phyloP scores from a whole-genome alignment of 2,329 filamentous ascomycete genomes.

The Talaromyces rugulosus region DNA sequence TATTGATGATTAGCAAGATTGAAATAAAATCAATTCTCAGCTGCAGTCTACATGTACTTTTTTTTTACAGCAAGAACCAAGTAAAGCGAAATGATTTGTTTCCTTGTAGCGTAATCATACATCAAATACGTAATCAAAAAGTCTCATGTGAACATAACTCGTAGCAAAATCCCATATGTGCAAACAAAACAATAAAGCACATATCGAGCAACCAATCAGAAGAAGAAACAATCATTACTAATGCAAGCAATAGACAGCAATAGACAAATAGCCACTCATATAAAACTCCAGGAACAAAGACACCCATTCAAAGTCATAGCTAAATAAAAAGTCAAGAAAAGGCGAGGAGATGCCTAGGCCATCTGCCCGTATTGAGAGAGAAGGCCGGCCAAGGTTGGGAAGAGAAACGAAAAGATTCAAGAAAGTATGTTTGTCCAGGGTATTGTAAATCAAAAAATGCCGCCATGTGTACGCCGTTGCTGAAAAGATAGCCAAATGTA shows the following conservation, averaged over 20 bases:
- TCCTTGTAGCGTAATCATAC: neutral
- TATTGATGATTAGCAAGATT: neutral
- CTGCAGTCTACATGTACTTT: neutral
- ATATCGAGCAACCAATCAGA: neutral
- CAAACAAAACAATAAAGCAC: neutral
- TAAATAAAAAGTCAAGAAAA: neutral
- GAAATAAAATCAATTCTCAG: neutral
- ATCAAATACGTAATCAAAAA: neutral
- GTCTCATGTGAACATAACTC: conserved; percentile 3
- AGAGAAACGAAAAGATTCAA: neutral
- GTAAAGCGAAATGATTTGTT: neutral
- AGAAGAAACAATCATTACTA: neutral
- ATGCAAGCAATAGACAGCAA: neutral
- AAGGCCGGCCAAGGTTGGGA: neutral
- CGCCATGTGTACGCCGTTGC: conserved; percentile 9
- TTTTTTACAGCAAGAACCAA: neutral
- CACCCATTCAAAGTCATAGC: neutral
- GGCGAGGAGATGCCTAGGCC: neutral
- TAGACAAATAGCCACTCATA: neutral
- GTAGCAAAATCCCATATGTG: neutral
- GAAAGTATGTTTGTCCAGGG: conserved; percentile 11
- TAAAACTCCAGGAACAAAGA: conserved; percentile 1
- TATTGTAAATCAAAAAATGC: conserved; percentile 10
- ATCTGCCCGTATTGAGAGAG: neutral
- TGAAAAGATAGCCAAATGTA: neutral